phyloP scores from a whole-genome alignment of 768 basidiomycete genomes.

The Termitomyces sp. region DNA sequence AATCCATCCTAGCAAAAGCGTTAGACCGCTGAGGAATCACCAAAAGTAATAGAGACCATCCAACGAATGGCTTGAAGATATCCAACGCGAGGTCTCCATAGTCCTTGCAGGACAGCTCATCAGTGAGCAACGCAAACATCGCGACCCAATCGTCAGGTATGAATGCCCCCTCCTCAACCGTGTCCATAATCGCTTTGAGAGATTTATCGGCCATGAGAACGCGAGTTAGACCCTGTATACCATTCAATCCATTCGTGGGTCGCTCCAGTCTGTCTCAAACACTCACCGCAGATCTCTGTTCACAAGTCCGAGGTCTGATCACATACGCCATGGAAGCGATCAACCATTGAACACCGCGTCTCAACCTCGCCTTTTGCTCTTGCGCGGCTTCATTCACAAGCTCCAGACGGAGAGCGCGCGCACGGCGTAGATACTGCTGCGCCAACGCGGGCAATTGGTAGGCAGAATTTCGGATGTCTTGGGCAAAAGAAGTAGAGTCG shows the following conservation, averaged over 20 bases:
- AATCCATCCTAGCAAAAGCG: not conserved
- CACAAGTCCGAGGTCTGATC: not conserved
- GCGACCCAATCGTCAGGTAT: slow-evolving; percentile 2
- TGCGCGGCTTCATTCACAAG: not conserved
- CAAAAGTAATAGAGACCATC: not conserved
- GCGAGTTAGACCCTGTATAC: not conserved
- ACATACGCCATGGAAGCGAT: slow-evolving; percentile 1
- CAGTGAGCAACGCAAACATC: slow-evolving; percentile 4
- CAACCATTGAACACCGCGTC: not conserved
- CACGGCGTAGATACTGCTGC: not conserved
- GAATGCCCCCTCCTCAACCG: not conserved
- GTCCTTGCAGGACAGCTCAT: not conserved
- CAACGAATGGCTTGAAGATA: not conserved
- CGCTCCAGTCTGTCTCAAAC: not conserved
- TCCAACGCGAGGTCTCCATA: not conserved
- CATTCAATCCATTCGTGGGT: not conserved
- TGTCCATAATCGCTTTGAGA: slow-evolving; percentile 1
- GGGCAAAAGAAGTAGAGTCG: not conserved
- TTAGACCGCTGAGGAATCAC: not conserved
- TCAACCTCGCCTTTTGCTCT: not conserved
- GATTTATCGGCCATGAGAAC: not conserved
- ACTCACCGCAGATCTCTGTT: not conserved
- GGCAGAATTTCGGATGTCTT: not conserved
- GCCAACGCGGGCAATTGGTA: not conserved
- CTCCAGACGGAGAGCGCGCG: not conserved